Evolutionary conservation across 768 basidiomycete genomes (phyloP), one percentile per base, ranked within the genome.

Genomic region (Tulasnella sp.): DNA sequence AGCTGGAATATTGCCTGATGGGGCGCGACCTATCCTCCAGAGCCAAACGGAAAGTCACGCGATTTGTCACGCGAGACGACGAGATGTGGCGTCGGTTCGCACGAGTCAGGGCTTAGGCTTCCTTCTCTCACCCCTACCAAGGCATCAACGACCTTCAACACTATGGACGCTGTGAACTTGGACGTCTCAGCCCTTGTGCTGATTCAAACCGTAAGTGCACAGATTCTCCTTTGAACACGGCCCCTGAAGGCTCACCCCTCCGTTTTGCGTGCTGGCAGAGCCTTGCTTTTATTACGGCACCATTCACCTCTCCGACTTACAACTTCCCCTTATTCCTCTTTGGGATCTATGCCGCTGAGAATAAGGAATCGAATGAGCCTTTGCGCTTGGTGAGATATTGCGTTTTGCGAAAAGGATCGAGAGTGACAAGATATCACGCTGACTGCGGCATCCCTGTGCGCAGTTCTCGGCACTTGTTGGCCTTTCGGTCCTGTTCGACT

Each of bases 291-390:
- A 77, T 78, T 39, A 54, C 70, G 15, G 67, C 77, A 15, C 77
- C 77, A 5, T 78, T 78, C 68, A 68, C 39, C 42, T 36, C 77
- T 14, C 77, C 77, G 4, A 54, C 54, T 15, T 95, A 95, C 82
- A 95, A 95, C 81, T 85, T 95, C 29, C 89, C 93, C n/a, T 85
- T 95, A 72, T 91, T 93, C 78, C 85, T 95, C 34, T 94, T 93
- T 78, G 93, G 93, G 0, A 83, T 85, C 1, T 90, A 93, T 81
- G 89, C 87, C 0, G 90, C 91, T 80, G 93, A 94, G 80, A 88
- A 86, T 75, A 83, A 84, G 11, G 92, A 93, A 70, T 88, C 88
- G 0, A 79, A 85, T 6, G 88, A 90, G 78, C 90, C 91, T 5
- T 81, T 92, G 79, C 90, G 89, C 80, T 84, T 85, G 69, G 93